phyloP scores from a whole-genome alignment of 495 filamentous ascomycete species.

The Bombardia bombarda region DNA sequence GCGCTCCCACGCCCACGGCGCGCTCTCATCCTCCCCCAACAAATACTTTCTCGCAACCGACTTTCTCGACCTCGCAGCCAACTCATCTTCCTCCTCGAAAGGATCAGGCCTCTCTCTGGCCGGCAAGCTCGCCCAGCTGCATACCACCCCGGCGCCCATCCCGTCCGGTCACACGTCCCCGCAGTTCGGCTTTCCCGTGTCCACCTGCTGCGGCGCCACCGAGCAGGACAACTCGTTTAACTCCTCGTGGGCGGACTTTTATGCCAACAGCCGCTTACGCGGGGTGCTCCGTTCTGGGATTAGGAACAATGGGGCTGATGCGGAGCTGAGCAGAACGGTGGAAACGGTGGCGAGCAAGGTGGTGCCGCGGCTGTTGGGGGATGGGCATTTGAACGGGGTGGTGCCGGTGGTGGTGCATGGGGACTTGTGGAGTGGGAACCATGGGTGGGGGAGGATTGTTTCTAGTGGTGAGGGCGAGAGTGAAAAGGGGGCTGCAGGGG shows the following conservation, averaged over 20 bases:
- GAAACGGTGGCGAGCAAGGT: conserved; percentile 52
- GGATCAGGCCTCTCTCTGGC: conserved; percentile 52
- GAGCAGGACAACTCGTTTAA: conserved; percentile 66
- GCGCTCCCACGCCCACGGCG: conserved; percentile 59
- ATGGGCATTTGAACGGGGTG: conserved; percentile 53
- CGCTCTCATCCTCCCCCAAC: conserved; percentile 38
- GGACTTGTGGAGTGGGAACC: conserved; percentile 88
- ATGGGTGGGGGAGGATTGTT: conserved; percentile 52
- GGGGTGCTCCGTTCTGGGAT: conserved; percentile 53
- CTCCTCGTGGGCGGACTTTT: conserved; percentile 75
- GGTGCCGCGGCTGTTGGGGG: conserved; percentile 65
- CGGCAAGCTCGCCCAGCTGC: conserved; percentile 67
- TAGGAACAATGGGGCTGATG: conserved; percentile 54
- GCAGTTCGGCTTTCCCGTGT: conserved; percentile 72
- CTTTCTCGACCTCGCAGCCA: conserved; percentile 59
- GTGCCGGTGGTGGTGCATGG: conserved; percentile 78
- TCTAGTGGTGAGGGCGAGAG: background rate
- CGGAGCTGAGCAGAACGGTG: conserved; percentile 50
- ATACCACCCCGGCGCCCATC: conserved; percentile 64
- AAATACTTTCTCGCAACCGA: conserved; percentile 71
- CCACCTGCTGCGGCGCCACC: conserved; percentile 80
- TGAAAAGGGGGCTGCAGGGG: conserved; percentile 40
- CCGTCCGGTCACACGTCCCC: conserved; percentile 50
- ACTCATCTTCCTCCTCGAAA: conserved; percentile 10
- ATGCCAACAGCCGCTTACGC: conserved; percentile 61